Conservation (phyloP, 2,329 filamentous ascomycete genomes). For the Ilyonectria destructans region DNA sequence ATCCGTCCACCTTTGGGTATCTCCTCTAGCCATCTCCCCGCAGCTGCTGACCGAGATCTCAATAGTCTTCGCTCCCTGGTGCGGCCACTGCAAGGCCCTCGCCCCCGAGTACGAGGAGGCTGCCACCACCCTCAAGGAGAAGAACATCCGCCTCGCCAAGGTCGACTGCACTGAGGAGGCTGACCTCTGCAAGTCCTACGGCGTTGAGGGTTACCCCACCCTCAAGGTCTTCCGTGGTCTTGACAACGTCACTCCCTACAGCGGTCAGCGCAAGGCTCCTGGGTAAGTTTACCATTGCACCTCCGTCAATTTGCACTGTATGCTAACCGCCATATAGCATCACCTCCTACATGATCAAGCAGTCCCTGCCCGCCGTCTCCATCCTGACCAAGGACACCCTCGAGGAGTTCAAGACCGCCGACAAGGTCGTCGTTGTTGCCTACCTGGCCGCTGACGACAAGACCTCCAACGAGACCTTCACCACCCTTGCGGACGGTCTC, state of each 20-base stretch:
- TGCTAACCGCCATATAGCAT: slow-evolving; percentile 63
- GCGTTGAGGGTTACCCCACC: slow-evolving; percentile 98
- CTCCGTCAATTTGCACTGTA: background rate
- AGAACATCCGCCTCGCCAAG: slow-evolving; percentile 89
- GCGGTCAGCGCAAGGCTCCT: slow-evolving; percentile 90
- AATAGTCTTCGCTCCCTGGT: slow-evolving; percentile 94
- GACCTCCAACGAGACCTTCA: slow-evolving; percentile 89
- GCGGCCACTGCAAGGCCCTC: slow-evolving; percentile 98
- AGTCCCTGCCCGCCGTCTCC: slow-evolving; percentile 94
- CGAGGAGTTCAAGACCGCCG: slow-evolving; percentile 96
- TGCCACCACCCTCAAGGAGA: slow-evolving; percentile 87
- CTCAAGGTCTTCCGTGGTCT: slow-evolving; percentile 98
- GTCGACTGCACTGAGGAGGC: slow-evolving; percentile 96
- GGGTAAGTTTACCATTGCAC: slow-evolving; percentile 65
- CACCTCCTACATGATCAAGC: slow-evolving; percentile 96
- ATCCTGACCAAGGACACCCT: slow-evolving; percentile 84
- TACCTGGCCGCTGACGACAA: slow-evolving; percentile 89
- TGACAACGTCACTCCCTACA: slow-evolving; percentile 87
- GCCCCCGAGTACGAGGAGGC: slow-evolving; percentile 93
- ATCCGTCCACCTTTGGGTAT: slow-evolving; percentile 6
- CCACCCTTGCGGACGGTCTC: slow-evolving; percentile 79
- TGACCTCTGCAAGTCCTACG: slow-evolving; percentile 90
- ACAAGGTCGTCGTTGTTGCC: slow-evolving; percentile 95
- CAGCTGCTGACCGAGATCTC: slow-evolving; percentile 54
- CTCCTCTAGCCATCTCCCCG: background rate